Base-by-base conservation (phyloP, 2,329 filamentous ascomycete genomes). In the Colletotrichum sp. region DNA sequence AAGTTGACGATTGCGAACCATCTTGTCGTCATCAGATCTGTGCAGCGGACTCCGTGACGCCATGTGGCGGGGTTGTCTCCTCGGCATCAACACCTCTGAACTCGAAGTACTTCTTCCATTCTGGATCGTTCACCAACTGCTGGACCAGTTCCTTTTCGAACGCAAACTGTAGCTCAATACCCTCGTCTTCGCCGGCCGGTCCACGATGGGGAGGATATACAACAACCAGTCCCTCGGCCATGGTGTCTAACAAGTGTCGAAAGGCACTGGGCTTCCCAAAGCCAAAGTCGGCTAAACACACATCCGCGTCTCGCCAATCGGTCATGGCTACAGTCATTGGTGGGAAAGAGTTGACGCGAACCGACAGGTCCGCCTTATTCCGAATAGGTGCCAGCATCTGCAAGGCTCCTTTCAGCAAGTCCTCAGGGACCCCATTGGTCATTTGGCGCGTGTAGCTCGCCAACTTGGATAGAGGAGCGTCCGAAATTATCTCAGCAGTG, bases 101-200 rank as follows among this genome's bases (percentile, higher is more conserved):
- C 72, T 85, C 84, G 72, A 86, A 86, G 24, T 82, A 87, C 68
- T 79, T 68, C 34, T 76, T 83, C 83, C 83, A 85, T 70, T 85
- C 81, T 5, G 69, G 39, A 70, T 87, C 84, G 5, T 83, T 73
- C 3, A 86, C 78, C n/a, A 87, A 64, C 5, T 68, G 73, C 28
- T 81, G 52, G 1, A 80, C 79, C 7, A 85, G 62, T 4, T 81
- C 80, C 77, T 82, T 84, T 79, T 87, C 85, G 30, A 83, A 84
- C 0, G 80, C 78, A 18, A 86, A 80, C 1, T 80, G 77, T 69
- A 86, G 81, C 78, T 85, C 83, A 1, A 77, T 79, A 0, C 85
- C 85, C 70, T 86, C 84, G 59, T 87, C 84, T 1, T 80, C 80
- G 5, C 79, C 80, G 0, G 80, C 75, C 2, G 77, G 78, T 6